These are phyloP conservation scores for Tardiomyces blankii DNA, from an alignment of 1,139 yeast genomes.

Conservation along the genomic window DNA sequence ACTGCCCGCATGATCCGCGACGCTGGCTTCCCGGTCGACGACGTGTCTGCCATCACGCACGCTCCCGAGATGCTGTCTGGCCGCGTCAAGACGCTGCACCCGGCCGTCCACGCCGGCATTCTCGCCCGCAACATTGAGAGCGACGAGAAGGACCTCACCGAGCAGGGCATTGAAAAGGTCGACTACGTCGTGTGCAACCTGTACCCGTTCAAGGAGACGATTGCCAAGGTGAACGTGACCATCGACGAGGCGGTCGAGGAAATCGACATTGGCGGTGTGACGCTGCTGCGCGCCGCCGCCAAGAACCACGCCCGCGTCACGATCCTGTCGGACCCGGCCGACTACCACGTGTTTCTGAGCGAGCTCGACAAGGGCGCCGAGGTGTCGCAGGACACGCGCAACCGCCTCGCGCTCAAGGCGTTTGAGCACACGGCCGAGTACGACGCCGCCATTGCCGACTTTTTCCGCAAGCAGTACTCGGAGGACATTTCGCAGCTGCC, in stretches of 20 bases:
- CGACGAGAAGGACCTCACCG: constrained; percentile 78
- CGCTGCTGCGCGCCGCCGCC: constrained; percentile 95
- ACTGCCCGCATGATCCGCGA: constrained; percentile 91
- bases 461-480: constrained; percentile 93
- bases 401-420: constrained; percentile 86
- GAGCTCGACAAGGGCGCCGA: constrained; percentile 56
- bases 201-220: constrained; percentile 96
- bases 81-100: constrained; percentile 94
- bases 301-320: constrained; percentile 96
- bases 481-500: constrained; percentile 86
- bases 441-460: constrained; percentile 91
- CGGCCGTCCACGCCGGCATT: constrained; percentile 98
- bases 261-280: constrained; percentile 97
- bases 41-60: constrained; percentile 86
- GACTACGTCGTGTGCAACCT: constrained; percentile 95
- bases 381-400: constrained; percentile 62
- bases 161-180: constrained; percentile 87
- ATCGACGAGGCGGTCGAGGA: constrained; percentile 97
- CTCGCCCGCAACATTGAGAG: constrained; percentile 85
- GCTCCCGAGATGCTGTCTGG: constrained; percentile 99
- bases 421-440: constrained; percentile 98
- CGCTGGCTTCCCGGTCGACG: constrained; percentile 97
- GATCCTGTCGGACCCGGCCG: constrained; percentile 86
- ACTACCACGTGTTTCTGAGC: constrained; percentile 75
- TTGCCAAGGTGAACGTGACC: constrained; percentile 90